Conservation (phyloP, 805 yeast species). For the Naumovozyma baii region DNA sequence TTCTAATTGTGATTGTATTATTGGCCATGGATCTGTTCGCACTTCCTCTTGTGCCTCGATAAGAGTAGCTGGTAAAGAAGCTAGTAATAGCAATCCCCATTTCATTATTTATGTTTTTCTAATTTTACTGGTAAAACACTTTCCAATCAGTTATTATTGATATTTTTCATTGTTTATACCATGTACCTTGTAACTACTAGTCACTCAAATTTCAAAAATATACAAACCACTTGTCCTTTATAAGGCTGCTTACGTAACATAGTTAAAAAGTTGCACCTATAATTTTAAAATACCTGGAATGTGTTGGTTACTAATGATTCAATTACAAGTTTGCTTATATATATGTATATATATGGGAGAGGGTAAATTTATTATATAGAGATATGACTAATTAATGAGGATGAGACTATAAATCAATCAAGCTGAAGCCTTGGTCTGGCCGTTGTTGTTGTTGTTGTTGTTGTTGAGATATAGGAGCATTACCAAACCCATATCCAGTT, state of each 20-base stretch:
- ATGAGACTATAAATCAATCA: slow-evolving; percentile 21
- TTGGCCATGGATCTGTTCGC: slow-evolving; percentile 15
- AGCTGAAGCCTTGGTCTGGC: slow-evolving; percentile 24
- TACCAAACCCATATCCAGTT: slow-evolving; percentile 93
- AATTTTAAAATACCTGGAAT: not conserved
- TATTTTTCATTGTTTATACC: no score
- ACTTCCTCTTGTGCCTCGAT: not conserved
- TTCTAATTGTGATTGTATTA: slow-evolving; percentile 10
- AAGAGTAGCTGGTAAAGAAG: not conserved
- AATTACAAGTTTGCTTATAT: slow-evolving; percentile 1
- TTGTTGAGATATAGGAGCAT: slow-evolving; percentile 36
- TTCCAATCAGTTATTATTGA: no score
- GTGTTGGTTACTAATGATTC: not conserved
- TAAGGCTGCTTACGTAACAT: no score
- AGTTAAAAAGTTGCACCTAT: no score
- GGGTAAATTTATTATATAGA: not conserved
- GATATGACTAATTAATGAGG: not conserved
- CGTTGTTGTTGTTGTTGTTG: slow-evolving; percentile 17
- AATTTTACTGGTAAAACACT: no score
- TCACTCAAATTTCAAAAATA: no score
- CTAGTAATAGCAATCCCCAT: not conserved
- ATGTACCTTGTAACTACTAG: no score
- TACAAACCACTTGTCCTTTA: not conserved
- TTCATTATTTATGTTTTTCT: not conserved
- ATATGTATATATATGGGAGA: slow-evolving; percentile 1